Evolutionary conservation across 805 yeast genomes (phyloP), one percentile per base, ranked within the genome.

Genomic region (Yarrowia keelungensis): DNA sequence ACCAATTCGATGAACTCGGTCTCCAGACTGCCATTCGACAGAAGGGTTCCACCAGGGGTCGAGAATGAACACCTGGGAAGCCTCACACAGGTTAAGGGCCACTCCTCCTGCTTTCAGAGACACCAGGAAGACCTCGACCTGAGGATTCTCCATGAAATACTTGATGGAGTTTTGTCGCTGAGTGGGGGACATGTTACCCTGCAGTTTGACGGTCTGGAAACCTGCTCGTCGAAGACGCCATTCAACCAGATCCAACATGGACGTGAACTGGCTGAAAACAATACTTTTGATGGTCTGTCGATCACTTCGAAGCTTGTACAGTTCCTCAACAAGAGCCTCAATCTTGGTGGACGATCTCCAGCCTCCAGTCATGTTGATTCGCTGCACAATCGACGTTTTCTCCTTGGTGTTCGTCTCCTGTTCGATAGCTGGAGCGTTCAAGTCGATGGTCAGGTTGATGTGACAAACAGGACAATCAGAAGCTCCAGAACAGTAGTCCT

Each of bases 31-130:
- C 92, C 98, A 95, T 77, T 95, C 99, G 8, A 94, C 95, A 73
- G 97, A 90, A 1, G 98, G 98, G 76, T 95, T 96, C 98, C 99
- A 95, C 99, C 99, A 95, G 43, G 98, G 98, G 75, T 95, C 99
- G 82, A 95, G 82, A 54, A 95, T 83, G 73, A 95, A 95, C 58
- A 95, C 98, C 75, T 94, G 98, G 2, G 96, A 92, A 0, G 99
- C 98, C 75, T 96, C 99, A 75, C 97, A 94, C 72, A 95, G 82
- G 76, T 95, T 95, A 72, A 95, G 82, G 0, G 99, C 99, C 51
- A 95, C 99, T 80, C 99, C 99, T 73, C 99, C 99, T 0, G 99
- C 99, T 76, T 95, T 95, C 74, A 95, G 83, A 43, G 97, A 92
- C 9, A 95, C 99, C 71, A 95, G 79, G 76, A 95, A 95, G 9